Evolutionary conservation across 805 yeast genomes (phyloP).

Genomic region (Candida nanaspora): DNA sequence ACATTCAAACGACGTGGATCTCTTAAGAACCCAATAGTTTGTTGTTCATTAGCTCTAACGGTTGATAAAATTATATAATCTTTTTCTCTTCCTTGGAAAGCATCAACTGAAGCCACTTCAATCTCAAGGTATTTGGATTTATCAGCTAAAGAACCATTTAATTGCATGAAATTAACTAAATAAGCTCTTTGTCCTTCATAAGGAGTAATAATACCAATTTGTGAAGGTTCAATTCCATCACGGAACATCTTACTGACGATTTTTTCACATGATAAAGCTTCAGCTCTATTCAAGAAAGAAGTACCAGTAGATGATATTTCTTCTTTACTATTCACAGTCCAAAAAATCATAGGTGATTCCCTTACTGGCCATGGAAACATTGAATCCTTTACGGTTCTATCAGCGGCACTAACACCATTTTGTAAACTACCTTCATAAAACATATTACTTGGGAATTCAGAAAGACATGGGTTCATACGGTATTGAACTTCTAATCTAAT

Average conservation of each 20-base stretch:
- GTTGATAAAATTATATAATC: constrained; percentile 45
- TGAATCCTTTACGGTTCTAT: constrained; percentile 47
- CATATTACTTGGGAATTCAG: constrained; percentile 86
- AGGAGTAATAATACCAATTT: constrained; percentile 91
- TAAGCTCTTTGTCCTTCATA: constrained; percentile 91
- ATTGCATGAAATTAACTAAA: constrained; percentile 67
- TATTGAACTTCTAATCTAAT: constrained; percentile 86
- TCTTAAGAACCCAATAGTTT: constrained; percentile 73
- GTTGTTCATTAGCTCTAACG: constrained; percentile 61
- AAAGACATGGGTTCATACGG: constrained; percentile 86
- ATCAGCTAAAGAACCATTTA: constrained; percentile 57
- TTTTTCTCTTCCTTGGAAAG: constrained; percentile 55
- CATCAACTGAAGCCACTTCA: constrained; percentile 78
- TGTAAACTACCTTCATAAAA: constrained; percentile 89
- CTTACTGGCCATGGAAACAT: constrained; percentile 89
- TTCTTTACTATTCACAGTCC: constrained; percentile 86
- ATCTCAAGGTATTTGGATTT: constrained; percentile 60
- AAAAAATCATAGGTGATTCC: constrained; percentile 89
- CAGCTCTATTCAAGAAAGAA: constrained; percentile 77
- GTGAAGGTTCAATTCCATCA: constrained; percentile 71
- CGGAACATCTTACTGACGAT: constrained; percentile 63
- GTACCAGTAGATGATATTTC: constrained; percentile 79
- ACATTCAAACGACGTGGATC: constrained; percentile 87
- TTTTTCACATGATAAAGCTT: constrained; percentile 84
- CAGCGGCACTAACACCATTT: constrained; percentile 80